A percentile compares a stretch with the other conserved stretches of the same genome.
These are phyloP conservation scores for Agapanthus africanus DNA, from an alignment of 106 monocot genomes.

Conservation along the genomic window DNA sequence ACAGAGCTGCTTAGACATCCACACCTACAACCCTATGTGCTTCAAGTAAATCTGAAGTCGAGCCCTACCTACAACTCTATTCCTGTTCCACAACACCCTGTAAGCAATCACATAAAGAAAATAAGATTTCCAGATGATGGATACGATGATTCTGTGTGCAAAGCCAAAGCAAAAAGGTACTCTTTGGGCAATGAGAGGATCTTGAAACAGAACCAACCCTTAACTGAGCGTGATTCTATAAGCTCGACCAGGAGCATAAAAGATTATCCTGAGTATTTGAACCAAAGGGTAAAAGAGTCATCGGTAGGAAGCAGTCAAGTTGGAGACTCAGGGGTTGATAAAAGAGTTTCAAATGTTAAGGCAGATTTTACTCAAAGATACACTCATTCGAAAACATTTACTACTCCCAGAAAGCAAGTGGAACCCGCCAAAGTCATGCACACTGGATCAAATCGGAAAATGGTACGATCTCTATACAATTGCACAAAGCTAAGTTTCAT, in stretches of 20 bases:
- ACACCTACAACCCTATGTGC: slow-evolving; percentile 86
- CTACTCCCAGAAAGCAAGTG: slow-evolving; percentile 40
- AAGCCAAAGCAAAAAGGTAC: slow-evolving; percentile 33
- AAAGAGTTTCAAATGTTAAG: too few relatives aligned
- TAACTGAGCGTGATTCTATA: slow-evolving; percentile 27
- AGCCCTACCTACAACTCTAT: slow-evolving; percentile 47
- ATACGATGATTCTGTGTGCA: slow-evolving; percentile 12
- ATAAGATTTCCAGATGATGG: slow-evolving; percentile 36
- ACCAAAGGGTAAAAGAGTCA: slow-evolving; percentile 37
- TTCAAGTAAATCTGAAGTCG: slow-evolving; percentile 66
- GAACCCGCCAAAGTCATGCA: slow-evolving; percentile 41
- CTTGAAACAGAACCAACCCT: slow-evolving; percentile 29
- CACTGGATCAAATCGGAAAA: slow-evolving; percentile 25
- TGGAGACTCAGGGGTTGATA: slow-evolving; percentile 23
- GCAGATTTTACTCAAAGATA: too few relatives aligned
- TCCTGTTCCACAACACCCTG: slow-evolving; percentile 22
- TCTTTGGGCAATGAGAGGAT: slow-evolving; percentile 45
- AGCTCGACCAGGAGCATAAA: slow-evolving; percentile 48
- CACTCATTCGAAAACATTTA: slow-evolving; percentile 40
- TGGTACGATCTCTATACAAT: not conserved
- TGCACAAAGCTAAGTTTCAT: not conserved
- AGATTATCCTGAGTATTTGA: slow-evolving; percentile 27
- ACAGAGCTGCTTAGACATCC: slow-evolving; percentile 81
- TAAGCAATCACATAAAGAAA: slow-evolving; percentile 34
- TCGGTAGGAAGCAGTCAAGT: slow-evolving; percentile 45